A percentile compares a stretch with the other conserved stretches of the same genome.
Conservation (phyloP, 2,329 filamentous ascomycete genomes). For the Aureobasidium sp. region DNA sequence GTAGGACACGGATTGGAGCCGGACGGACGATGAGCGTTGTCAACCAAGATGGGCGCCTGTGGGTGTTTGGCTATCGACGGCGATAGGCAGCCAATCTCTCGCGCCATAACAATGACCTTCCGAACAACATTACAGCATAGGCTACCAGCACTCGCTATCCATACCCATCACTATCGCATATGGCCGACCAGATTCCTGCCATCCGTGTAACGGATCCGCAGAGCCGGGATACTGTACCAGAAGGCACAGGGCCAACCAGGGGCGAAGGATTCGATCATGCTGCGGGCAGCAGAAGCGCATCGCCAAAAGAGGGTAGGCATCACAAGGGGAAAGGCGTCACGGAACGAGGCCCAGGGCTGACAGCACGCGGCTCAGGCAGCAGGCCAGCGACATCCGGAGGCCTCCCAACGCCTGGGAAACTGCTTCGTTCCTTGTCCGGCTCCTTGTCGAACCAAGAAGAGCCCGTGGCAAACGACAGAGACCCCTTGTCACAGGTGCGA, state of each 20-base stretch:
- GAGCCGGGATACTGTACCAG: conserved; percentile 24
- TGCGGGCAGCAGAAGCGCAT: conserved; percentile 19
- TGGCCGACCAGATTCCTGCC: conserved; percentile 32
- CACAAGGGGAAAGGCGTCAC: neutral
- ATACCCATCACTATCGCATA: conserved; percentile 16
- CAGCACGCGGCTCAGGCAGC: conserved; percentile 2
- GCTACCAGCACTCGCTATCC: conserved; percentile 5
- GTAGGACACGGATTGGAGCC: neutral
- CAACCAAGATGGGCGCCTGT: neutral
- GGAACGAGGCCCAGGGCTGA: neutral
- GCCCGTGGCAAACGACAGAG: conserved; percentile 33
- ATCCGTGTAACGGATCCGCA: conserved; percentile 38
- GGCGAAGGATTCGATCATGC: conserved; percentile 5
- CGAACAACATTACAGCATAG: neutral
- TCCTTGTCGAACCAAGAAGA: conserved; percentile 12
- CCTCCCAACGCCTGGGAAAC: neutral
- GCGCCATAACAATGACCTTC: neutral
- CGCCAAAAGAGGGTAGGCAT: conserved; percentile 8
- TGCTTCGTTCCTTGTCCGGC: conserved; percentile 17
- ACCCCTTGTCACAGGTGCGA: conserved; percentile 59
- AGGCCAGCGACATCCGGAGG: conserved; percentile 2
- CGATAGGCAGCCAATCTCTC: neutral
- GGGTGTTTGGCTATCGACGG: neutral
- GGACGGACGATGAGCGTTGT: neutral
- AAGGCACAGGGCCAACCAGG: conserved; percentile 2